A percentile compares a stretch with the other conserved stretches of the same genome.
phyloP scores from a whole-genome alignment of 1,284 basidiomycete species.

The Sporisorium reilianum region DNA sequence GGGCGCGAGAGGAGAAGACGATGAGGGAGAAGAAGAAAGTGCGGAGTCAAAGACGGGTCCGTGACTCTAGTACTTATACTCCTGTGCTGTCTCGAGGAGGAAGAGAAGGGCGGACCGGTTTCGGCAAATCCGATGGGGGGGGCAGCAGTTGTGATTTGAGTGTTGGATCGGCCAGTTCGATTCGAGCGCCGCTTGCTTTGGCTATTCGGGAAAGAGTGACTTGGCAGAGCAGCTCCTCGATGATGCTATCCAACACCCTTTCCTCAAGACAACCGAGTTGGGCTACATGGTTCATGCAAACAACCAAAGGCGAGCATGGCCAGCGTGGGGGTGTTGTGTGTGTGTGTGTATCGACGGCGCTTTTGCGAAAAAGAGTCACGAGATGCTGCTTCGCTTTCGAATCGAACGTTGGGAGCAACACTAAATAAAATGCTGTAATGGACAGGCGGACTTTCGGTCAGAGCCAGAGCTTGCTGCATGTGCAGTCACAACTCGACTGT shows the following conservation, averaged over 20 bases:
- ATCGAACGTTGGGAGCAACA: neutral
- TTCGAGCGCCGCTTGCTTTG: constrained; percentile 1
- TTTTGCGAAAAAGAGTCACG: constrained; percentile 3
- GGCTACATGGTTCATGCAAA: too few species aligned
- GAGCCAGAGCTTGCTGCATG: neutral
- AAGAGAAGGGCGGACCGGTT: neutral
- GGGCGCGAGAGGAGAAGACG: neutral
- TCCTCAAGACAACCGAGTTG: neutral
- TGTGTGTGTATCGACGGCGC: too few species aligned
- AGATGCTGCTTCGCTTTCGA: neutral
- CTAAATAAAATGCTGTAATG: constrained; percentile 14
- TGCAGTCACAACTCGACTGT: neutral
- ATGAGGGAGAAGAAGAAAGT: neutral
- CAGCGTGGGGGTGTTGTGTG: constrained; percentile 18
- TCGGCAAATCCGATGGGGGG: constrained; percentile 5
- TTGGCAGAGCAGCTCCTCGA: constrained; percentile 1
- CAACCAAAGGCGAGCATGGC: constrained; percentile 1
- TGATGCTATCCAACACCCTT: constrained; percentile 23
- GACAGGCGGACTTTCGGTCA: constrained; percentile 31
- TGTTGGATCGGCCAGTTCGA: constrained; percentile 4
- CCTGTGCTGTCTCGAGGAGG: neutral
- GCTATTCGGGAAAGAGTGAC: neutral
- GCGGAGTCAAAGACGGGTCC: neutral
- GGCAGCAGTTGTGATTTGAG: neutral
- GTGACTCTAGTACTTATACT: constrained; percentile 3